phyloP scores from a whole-genome alignment of 345 rosid species.

The Citrus mangshanensis region DNA sequence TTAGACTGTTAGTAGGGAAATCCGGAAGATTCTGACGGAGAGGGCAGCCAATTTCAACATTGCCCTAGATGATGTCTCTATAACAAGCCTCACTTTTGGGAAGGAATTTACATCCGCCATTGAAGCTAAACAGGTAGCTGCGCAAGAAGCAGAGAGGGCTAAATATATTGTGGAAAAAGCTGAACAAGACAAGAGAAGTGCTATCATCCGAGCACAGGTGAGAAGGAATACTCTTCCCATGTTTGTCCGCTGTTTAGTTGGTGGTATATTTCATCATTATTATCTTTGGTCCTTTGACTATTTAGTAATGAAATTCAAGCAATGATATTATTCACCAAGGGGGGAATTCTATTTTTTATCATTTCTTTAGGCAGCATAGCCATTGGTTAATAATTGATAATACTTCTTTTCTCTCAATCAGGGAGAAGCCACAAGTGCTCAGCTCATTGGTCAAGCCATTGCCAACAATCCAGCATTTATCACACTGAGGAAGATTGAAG shows the following conservation, averaged over 20 bases:
- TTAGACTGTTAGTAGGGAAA: constrained; percentile 82
- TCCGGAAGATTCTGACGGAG: constrained; percentile 80
- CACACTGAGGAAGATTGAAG: constrained; percentile 90
- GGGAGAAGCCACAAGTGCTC: constrained; percentile 96
- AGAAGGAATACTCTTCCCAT: background rate
- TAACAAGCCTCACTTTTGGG: constrained; percentile 81
- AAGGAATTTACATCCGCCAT: constrained; percentile 95
- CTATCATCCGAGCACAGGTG: constrained; percentile 90
- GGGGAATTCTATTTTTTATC: background rate
- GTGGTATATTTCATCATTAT: background rate
- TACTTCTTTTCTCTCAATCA: constrained; percentile 22
- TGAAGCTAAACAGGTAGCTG: constrained; percentile 93
- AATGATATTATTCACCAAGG: background rate
- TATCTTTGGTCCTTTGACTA: background rate
- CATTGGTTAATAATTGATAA: background rate
- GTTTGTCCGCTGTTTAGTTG: background rate
- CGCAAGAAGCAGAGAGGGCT: constrained; percentile 94
- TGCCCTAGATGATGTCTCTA: constrained; percentile 88
- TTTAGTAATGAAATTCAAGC: background rate
- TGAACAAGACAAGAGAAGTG: constrained; percentile 91
- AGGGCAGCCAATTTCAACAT: constrained; percentile 71
- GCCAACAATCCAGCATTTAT: constrained; percentile 91
- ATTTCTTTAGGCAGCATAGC: background rate
- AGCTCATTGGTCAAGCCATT: constrained; percentile 91
- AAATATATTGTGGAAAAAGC: constrained; percentile 95